Evolutionary conservation across 352 stramenopile species (phyloP), one percentile per base, ranked within the genome.

Genomic region (Plasmopara halstedii): DNA sequence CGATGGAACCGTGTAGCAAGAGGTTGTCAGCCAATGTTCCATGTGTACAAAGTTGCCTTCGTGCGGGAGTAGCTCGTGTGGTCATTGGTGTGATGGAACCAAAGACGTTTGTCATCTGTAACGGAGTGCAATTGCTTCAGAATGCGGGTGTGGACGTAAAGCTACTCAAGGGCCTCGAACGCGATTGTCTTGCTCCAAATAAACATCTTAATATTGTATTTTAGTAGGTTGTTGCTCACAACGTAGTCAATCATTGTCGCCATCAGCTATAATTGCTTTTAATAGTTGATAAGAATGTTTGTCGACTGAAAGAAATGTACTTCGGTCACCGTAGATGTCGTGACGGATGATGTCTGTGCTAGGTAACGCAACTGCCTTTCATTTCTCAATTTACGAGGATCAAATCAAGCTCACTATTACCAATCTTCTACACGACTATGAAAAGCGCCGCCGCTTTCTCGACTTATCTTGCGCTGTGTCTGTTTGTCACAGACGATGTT

Each of bases 1-100:
- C 82, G 9, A 95, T 95, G 84, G 84, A 95, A 73, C 82, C 84
- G 3, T 95, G 84, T 58, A 92, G 78, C 63, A 67, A 54, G 51
- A 69, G 84, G n/a, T 62, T 92, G n/a, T 94, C 82, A 8, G 83
- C 80, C 1, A 94, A 93, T 38, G 68, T 70, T 27, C 70, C 82
- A 11, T 95, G 84, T 50, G 85, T 91, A 7, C 65, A 85, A 45
- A 87, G 65, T 39, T 92, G 83, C 23, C 70, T 93, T 38, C 74
- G 67, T 6, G 80, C 79, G 7, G 56, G 64, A 11, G 73, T 93
- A 8, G 22, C 38, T 9, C 72, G 83, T 42, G 78, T 95, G 19
- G 77, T 95, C 7, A 67, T 95, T 15, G 84, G 83, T 42, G 79
- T 85, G 25, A 81, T 86, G 67, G 84, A 95, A 57, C 84, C 84